A percentile compares a stretch with the other conserved stretches of the same genome.
Conservation (phyloP, 202 grass and related monocot species). For the Carex sylvatica region DNA sequence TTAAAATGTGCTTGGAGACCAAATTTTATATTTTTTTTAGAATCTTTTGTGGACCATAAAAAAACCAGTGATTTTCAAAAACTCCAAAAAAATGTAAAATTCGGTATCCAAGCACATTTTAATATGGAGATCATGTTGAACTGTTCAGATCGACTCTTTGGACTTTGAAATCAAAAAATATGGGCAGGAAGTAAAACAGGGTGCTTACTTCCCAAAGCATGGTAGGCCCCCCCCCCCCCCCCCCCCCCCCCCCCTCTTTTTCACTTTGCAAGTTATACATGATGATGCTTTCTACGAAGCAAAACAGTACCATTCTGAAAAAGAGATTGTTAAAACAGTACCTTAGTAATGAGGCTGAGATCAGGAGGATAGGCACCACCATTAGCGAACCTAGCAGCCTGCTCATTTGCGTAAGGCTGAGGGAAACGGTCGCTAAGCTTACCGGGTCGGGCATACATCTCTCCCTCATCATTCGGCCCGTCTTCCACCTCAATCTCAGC, state of each 20-base stretch:
- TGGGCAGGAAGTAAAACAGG: no score
- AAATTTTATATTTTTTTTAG: no score
- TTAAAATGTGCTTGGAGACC: no score
- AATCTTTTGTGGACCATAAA: no score
- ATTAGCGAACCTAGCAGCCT: constrained; percentile 91
- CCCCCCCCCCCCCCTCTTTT: not conserved
- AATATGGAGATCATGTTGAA: no score
- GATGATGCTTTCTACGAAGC: not conserved
- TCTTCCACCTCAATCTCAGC: constrained; percentile 97
- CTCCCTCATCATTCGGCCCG: constrained; percentile 95
- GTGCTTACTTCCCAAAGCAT: no score
- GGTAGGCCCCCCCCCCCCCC: no score
- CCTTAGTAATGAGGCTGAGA: constrained; percentile 94
- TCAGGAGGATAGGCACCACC: constrained; percentile 93
- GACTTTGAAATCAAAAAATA: no score
- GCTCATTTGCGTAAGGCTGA: constrained; percentile 85
- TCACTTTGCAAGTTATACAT: not conserved
- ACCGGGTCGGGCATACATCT: constrained; percentile 92
- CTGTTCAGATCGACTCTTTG: no score
- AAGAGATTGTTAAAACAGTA: constrained; percentile 16
- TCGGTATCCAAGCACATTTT: no score
- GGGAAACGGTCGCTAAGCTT: constrained; percentile 93
- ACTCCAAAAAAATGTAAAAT: no score
- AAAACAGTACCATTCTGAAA: not conserved
- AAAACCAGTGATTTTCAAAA: no score